Conservation (phyloP, 192 early-diverging fungal genomes). For the Mortierella claussenii region DNA sequence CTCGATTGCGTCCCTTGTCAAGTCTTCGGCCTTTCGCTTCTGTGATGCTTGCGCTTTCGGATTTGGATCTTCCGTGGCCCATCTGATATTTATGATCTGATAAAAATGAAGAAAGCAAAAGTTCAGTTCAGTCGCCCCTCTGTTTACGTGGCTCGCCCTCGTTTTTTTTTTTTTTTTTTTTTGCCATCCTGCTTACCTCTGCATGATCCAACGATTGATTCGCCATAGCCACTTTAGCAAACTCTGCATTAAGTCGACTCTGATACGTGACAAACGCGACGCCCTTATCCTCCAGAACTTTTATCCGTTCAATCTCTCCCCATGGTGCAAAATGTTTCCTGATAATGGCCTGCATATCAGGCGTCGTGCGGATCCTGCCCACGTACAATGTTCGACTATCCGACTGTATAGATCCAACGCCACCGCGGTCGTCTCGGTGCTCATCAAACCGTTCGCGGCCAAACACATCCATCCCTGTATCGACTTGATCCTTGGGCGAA, state of each 20-base stretch:
- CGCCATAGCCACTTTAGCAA: conserved; percentile 91
- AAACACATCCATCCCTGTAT: conserved; percentile 80
- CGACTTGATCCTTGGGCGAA: conserved; percentile 55
- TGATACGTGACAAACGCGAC: conserved; percentile 89
- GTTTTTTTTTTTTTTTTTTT: too few relatives aligned
- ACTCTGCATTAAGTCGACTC: conserved; percentile 78
- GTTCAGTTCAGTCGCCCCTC: too few relatives aligned
- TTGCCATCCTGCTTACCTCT: too few relatives aligned
- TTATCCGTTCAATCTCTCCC: conserved; percentile 81
- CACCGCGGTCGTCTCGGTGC: conserved; percentile 65
- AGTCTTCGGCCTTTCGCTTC: conserved; percentile 69
- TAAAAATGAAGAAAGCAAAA: not conserved
- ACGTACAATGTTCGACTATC: conserved; percentile 84
- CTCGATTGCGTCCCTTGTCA: conserved; percentile 63
- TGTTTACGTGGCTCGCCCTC: too few relatives aligned
- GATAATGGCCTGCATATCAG: conserved; percentile 62
- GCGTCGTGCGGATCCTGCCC: conserved; percentile 60
- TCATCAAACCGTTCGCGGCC: conserved; percentile 80
- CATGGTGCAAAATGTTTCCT: conserved; percentile 76
- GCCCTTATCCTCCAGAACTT: conserved; percentile 72
- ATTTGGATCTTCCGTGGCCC: conserved; percentile 89
- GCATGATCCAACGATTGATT: conserved; percentile 80
- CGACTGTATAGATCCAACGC: conserved; percentile 83
- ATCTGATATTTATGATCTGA: conserved; percentile 71
- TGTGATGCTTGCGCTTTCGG: conserved; percentile 62